These are phyloP conservation scores for Fragaria nilgerrensis DNA, from an alignment of 306 rosid species.

Conservation along the genomic window DNA sequence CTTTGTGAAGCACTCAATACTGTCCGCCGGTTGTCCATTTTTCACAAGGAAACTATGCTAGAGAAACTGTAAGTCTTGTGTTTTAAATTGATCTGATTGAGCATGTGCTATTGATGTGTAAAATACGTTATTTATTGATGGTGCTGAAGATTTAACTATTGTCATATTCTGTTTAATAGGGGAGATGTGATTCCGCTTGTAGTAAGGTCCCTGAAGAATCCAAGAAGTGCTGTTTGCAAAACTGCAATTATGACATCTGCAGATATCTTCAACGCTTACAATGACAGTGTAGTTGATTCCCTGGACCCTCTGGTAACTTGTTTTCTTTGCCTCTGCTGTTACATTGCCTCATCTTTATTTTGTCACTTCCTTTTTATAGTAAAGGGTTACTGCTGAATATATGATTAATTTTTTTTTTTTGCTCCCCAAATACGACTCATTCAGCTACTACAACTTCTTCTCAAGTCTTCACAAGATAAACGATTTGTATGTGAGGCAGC, in stretches of 20 bases:
- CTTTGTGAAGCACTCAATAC: constrained; percentile 84
- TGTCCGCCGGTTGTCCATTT: constrained; percentile 71
- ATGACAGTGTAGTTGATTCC: constrained; percentile 70
- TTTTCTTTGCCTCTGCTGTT: constrained; percentile 15
- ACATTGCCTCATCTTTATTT: constrained; percentile 21
- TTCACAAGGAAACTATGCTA: constrained; percentile 74
- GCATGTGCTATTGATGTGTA: background rate
- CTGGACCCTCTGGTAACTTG: constrained; percentile 82
- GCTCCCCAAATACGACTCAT: constrained; percentile 23
- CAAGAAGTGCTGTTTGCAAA: constrained; percentile 96
- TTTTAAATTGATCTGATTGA: constrained; percentile 11
- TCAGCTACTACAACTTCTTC: constrained; percentile 96
- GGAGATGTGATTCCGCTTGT: constrained; percentile 70
- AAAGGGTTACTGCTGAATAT: constrained; percentile 12
- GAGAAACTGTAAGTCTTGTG: constrained; percentile 66
- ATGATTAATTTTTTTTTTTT: background rate
- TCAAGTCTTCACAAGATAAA: constrained; percentile 96
- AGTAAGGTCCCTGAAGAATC: constrained; percentile 81
- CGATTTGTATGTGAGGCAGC: constrained; percentile 98
- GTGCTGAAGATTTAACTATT: constrained; percentile 3
- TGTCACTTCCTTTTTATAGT: constrained; percentile 18
- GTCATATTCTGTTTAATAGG: constrained; percentile 41
- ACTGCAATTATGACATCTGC: constrained; percentile 97
- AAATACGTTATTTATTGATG: background rate
- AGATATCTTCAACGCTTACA: constrained; percentile 80